Evolutionary conservation across 2,329 filamentous ascomycete genomes (phyloP).

Genomic region (Rutstroemia sp.): DNA sequence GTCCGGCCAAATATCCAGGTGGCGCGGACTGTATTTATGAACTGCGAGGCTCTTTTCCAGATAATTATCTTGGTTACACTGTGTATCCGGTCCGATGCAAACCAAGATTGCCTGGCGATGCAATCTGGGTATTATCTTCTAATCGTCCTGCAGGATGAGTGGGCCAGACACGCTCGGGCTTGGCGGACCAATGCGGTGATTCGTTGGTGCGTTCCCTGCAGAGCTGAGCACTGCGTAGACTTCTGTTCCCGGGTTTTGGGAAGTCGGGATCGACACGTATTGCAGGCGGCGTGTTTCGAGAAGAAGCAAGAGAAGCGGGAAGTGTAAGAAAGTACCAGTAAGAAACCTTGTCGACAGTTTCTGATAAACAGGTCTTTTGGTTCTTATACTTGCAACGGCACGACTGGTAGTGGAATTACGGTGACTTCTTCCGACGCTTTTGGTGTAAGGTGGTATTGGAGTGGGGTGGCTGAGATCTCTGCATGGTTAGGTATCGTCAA

Average conservation of each 20-base stretch:
- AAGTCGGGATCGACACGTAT: too few relatives aligned
- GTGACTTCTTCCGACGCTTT: neutral
- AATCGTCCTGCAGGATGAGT: neutral
- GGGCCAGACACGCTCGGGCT: neutral
- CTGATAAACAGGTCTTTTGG: neutral
- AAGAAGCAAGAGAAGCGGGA: neutral
- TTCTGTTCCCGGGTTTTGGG: neutral
- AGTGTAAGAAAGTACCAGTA: neutral
- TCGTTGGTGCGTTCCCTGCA: neutral
- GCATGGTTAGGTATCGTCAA: slow-evolving; percentile 2
- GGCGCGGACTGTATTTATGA: too few relatives aligned
- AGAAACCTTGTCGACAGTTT: neutral
- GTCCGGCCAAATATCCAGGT: too few relatives aligned
- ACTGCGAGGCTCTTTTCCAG: too few relatives aligned
- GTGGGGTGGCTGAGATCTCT: slow-evolving; percentile 2
- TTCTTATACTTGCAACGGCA: neutral
- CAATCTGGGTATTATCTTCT: neutral
- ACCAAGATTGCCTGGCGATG: too few relatives aligned
- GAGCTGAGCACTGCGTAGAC: neutral
- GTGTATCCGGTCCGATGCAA: too few relatives aligned
- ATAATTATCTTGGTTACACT: too few relatives aligned
- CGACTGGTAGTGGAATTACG: slow-evolving; percentile 5
- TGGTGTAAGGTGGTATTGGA: neutral
- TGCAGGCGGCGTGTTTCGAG: too few relatives aligned
- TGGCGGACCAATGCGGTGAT: neutral